Evolutionary conservation across 129 eudicot species (phyloP), one percentile per base, ranked within the genome.

Genomic region (Solidago caesia): DNA sequence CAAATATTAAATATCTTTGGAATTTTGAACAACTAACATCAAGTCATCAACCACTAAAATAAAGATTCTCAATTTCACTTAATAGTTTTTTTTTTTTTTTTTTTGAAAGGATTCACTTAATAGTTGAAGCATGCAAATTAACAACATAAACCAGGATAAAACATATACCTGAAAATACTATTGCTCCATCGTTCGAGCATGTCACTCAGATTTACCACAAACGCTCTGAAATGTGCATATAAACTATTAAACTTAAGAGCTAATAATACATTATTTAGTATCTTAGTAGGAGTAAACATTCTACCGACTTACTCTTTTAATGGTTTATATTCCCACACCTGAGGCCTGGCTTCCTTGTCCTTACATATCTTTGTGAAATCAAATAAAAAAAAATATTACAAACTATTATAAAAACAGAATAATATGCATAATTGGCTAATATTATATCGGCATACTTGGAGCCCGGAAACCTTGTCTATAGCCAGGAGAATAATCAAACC

Each of bases 111-210:
- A n/a, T n/a, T n/a, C n/a, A n/a, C n/a, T n/a, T n/a, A n/a, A n/a
- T n/a, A n/a, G n/a, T n/a, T n/a, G n/a, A n/a, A n/a, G n/a, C n/a
- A n/a, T n/a, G n/a, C n/a, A n/a, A n/a, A n/a, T n/a, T n/a, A n/a
- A n/a, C n/a, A n/a, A n/a, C n/a, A n/a, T 15, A 72, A 56, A 70
- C 43, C 5, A 27, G 43, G 61, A 44, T 57, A 44, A 43, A 47
- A 14, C 8, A 46, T n/a, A n/a, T 27, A 62, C 98, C 96, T 90
- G 87, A 90, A 93, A 67, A 82, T 60, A 73, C 86, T 68, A 71
- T 93, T 93, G 96, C 98, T 93, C 96, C 96, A 90, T 52, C 97
- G 84, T 86, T 90, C 98, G 66, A 93, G 79, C 98, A 93, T 88
- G 81, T 93, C 98, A 53, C 88, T 97, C 75, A 93, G 82, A 82